These are phyloP conservation scores for Novymonas esmeraldas DNA, from an alignment of 208 protist species.

Conservation along the genomic window DNA sequence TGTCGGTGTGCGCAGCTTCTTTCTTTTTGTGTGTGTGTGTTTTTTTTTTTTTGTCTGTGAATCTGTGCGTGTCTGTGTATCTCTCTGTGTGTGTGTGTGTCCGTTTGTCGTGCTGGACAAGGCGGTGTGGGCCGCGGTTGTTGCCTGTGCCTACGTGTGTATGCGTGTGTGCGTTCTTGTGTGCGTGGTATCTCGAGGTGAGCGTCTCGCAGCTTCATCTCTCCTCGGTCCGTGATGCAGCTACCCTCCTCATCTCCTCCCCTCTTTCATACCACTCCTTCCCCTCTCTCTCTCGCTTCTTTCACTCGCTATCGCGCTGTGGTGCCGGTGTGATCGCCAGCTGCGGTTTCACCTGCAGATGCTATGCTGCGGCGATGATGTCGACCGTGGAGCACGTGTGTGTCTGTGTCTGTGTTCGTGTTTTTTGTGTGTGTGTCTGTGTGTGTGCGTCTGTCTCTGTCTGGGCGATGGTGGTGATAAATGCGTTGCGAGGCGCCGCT, in stretches of 20 bases:
- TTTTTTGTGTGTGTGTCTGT: too few species aligned
- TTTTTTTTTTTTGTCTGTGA: conserved; percentile 5
- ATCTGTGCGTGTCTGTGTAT: neutral
- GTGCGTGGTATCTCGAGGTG: neutral
- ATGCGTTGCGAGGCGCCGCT: too few species aligned
- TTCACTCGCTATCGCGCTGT: neutral
- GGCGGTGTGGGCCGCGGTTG: neutral
- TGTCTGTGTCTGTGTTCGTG: too few species aligned
- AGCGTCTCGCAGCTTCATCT: neutral
- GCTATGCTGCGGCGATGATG: too few species aligned
- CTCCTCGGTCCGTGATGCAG: neutral
- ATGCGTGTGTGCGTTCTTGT: neutral
- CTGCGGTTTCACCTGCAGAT: too few species aligned
- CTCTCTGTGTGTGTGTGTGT: conserved; percentile 10
- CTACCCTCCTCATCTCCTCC: neutral
- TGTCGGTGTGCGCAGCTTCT: neutral
- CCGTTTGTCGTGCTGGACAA: neutral
- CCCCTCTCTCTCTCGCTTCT: too few species aligned
- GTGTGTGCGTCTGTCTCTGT: too few species aligned
- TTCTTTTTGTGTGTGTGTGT: neutral
- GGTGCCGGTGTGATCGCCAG: too few species aligned
- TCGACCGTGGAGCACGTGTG: too few species aligned
- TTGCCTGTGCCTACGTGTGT: neutral
- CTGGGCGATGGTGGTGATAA: too few species aligned
- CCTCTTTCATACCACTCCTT: neutral